Evolutionary conservation across 169 alveolate genomes (phyloP).

Genomic region (Eimeria acervulina): DNA sequence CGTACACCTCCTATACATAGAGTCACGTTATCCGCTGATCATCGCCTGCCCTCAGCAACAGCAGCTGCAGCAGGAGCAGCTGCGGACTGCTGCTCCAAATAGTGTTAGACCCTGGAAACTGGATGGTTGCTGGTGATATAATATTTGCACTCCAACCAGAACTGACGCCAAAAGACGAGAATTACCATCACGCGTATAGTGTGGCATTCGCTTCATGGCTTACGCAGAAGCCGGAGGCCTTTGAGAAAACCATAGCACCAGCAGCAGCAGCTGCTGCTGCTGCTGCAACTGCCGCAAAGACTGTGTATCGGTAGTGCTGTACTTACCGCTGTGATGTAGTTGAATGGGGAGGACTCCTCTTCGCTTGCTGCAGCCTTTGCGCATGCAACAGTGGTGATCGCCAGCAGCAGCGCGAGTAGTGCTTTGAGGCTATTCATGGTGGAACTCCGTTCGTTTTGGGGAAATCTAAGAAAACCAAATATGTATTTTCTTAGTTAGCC

Average conservation of each 20-base stretch:
- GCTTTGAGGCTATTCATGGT: slow-evolving; percentile 47
- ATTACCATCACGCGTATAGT: neutral
- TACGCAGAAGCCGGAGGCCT: neutral
- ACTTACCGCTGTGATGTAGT: slow-evolving; percentile 60
- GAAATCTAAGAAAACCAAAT: neutral
- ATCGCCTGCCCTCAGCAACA: neutral
- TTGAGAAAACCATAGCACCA: neutral
- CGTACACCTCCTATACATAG: neutral
- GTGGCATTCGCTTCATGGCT: neutral
- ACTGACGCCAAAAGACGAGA: neutral
- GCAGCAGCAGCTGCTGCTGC: neutral
- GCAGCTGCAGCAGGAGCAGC: slow-evolving; percentile 28
- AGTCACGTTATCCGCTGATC: neutral
- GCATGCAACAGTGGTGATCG: neutral
- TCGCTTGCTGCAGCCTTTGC: neutral
- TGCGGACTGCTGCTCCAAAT: neutral
- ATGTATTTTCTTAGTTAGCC: neutral
- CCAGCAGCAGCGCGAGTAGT: slow-evolving; percentile 64
- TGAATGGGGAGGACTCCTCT: slow-evolving; percentile 51
- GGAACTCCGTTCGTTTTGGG: neutral
- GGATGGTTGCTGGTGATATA: neutral
- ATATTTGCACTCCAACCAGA: neutral
- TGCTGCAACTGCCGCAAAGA: neutral
- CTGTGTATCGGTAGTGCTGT: neutral
- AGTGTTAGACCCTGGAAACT: neutral